These are phyloP conservation scores for Paspalum notatum DNA, from an alignment of 176 grass and related monocot species.

Conservation along the genomic window DNA sequence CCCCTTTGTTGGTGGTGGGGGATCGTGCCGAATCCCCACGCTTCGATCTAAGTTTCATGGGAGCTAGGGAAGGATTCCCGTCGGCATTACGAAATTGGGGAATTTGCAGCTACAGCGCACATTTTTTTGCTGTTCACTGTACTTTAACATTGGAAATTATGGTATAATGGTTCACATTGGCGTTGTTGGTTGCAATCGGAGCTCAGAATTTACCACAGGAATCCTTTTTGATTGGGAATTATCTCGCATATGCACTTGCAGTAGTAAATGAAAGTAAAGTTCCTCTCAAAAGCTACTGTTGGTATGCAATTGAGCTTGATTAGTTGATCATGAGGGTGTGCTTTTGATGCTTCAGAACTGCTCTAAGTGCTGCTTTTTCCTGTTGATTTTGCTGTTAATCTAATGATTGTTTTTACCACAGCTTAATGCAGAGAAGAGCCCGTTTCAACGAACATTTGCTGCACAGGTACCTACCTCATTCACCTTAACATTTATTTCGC, in stretches of 20 bases:
- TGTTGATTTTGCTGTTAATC: conserved; percentile 8
- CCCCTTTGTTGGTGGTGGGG: background rate
- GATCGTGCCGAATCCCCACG: background rate
- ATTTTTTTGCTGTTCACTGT: background rate
- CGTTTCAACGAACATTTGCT: conserved; percentile 92
- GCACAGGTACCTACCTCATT: conserved; percentile 66
- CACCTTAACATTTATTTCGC: background rate
- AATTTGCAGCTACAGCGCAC: background rate
- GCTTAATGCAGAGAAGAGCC: conserved; percentile 98
- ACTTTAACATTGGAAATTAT: conserved; percentile 6
- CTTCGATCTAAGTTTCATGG: conserved; percentile 7
- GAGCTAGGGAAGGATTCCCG: background rate
- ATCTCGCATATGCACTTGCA: background rate
- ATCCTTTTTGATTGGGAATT: background rate
- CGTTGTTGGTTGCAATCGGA: background rate
- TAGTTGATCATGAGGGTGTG: background rate
- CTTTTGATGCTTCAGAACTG: background rate
- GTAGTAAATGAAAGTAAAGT: background rate
- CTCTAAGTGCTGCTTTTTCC: background rate
- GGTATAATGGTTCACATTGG: conserved; percentile 17
- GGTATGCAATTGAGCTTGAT: conserved; percentile 2
- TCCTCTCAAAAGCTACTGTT: background rate
- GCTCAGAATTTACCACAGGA: background rate
- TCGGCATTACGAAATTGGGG: conserved; percentile 31
- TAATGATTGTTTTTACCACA: conserved; percentile 46